phyloP scores from a whole-genome alignment of 139 green algal species.

The Chlamydomonas schloesseri region DNA sequence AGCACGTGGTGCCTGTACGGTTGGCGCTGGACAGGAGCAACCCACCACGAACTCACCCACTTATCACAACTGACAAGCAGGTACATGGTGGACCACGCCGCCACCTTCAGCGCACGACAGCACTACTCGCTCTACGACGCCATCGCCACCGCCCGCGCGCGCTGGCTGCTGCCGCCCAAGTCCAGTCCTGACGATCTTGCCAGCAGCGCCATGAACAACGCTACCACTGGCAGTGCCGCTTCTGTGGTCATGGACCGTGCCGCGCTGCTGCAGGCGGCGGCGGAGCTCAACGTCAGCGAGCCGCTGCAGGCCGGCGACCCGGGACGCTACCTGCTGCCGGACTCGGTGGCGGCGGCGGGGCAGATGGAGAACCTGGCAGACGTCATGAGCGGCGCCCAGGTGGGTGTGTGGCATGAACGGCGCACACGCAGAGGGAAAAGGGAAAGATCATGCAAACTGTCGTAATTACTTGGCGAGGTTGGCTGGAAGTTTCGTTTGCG shows the following conservation, averaged over 20 bases:
- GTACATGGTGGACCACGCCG: constrained; percentile 7
- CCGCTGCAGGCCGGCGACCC: not conserved
- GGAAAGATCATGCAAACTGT: too few species aligned
- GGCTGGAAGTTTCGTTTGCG: too few species aligned
- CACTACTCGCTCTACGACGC: constrained; percentile 20
- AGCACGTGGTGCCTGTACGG: too few species aligned
- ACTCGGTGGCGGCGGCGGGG: not conserved
- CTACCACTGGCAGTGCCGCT: not conserved
- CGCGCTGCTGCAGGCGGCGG: not conserved
- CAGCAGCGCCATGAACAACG: not conserved
- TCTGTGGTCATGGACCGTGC: not conserved
- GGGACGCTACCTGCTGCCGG: constrained; percentile 42
- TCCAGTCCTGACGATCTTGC: not conserved
- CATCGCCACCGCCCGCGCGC: not conserved
- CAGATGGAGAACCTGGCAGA: constrained; percentile 9
- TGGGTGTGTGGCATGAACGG: too few species aligned
- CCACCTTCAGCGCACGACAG: not conserved
- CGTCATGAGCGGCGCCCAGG: constrained; percentile 1
- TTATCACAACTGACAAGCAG: too few species aligned
- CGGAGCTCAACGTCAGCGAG: not conserved
- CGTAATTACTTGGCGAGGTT: too few species aligned
- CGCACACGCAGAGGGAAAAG: too few species aligned
- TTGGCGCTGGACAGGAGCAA: too few species aligned
- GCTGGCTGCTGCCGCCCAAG: constrained; percentile 32
- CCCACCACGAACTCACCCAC: too few species aligned